A percentile compares a stretch with the other conserved stretches of the same genome.
phyloP scores from a whole-genome alignment of 352 stramenopile genomes.

The Phytophthora pini region DNA sequence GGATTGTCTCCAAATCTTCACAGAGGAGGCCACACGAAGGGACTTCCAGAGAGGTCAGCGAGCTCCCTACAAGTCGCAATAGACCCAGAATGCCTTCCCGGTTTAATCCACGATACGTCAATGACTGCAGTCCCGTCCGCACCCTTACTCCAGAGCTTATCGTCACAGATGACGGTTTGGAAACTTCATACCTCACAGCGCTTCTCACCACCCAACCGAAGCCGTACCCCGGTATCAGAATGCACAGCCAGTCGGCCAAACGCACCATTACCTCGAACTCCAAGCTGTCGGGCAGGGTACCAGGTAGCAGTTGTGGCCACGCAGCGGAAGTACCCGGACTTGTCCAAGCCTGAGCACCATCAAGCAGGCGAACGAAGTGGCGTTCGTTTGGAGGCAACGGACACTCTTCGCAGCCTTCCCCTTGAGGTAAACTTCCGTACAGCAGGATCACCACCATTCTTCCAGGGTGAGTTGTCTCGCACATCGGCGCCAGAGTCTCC shows the following conservation, averaged over 20 bases:
- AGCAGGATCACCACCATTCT: constrained; percentile 25
- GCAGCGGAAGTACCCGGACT: constrained; percentile 7
- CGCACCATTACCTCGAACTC: constrained; percentile 47
- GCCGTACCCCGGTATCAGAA: constrained; percentile 47
- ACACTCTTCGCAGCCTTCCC: constrained; percentile 34
- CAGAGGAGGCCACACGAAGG: constrained; percentile 23
- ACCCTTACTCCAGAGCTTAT: not conserved
- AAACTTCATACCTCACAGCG: constrained; percentile 13
- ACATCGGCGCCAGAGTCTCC: constrained; percentile 13
- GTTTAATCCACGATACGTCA: constrained; percentile 32
- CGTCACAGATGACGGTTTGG: constrained; percentile 2
- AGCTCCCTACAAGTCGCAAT: constrained; percentile 21
- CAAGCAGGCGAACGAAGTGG: constrained; percentile 26
- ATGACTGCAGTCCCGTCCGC: constrained; percentile 15
- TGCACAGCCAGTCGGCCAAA: constrained; percentile 30
- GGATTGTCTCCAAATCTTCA: constrained; percentile 23
- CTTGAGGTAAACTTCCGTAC: constrained; percentile 21
- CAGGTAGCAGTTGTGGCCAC: constrained; percentile 23
- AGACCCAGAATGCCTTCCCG: constrained; percentile 21
- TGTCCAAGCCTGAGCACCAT: constrained; percentile 30
- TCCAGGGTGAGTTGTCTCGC: constrained; percentile 30
- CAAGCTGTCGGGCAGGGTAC: not conserved
- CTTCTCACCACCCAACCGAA: constrained; percentile 42
- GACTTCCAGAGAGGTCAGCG: constrained; percentile 26
- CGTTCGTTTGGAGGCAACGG: constrained; percentile 26